These are phyloP conservation scores for Cryptococcus floricola DNA, from an alignment of 1,284 basidiomycete genomes.

Conservation along the genomic window DNA sequence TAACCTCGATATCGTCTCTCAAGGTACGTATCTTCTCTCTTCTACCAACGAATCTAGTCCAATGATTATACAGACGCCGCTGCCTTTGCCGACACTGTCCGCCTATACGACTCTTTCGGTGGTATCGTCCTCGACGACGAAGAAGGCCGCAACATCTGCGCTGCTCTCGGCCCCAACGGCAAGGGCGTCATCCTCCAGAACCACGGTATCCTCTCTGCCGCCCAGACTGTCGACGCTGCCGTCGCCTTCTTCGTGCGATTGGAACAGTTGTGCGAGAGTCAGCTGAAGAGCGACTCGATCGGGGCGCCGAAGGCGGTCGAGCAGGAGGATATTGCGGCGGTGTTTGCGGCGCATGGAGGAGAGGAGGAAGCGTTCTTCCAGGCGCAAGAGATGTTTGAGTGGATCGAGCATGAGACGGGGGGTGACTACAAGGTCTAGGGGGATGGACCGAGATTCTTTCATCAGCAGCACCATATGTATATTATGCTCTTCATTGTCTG, in stretches of 20 bases:
- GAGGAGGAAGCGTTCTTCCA: constrained; percentile 6
- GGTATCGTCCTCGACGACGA: constrained; percentile 49
- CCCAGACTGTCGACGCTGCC: constrained; percentile 24
- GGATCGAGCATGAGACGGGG: constrained; percentile 11
- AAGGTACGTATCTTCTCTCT: constrained; percentile 38
- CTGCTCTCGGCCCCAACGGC: constrained; percentile 43
- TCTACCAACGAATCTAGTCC: neutral
- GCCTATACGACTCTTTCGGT: constrained; percentile 43
- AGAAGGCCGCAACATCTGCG: constrained; percentile 45
- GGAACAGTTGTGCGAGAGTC: constrained; percentile 31
- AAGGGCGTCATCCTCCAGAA: constrained; percentile 45
- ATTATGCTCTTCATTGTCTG: no score
- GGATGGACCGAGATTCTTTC: no score
- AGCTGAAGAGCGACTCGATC: constrained; percentile 30
- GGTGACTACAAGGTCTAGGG: constrained; percentile 8
- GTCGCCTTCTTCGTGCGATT: constrained; percentile 28
- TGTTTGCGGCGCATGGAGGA: constrained; percentile 6
- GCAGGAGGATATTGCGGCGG: constrained; percentile 5
- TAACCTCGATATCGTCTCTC: constrained; percentile 58
- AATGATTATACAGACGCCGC: constrained; percentile 9
- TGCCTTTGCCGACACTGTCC: constrained; percentile 37
- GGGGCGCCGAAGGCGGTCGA: constrained; percentile 2
- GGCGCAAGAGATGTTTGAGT: constrained; percentile 10
- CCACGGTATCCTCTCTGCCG: constrained; percentile 27
- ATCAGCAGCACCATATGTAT: no score